Conservation (phyloP, 176 grass and related monocot genomes). For the Poa pratensis region DNA sequence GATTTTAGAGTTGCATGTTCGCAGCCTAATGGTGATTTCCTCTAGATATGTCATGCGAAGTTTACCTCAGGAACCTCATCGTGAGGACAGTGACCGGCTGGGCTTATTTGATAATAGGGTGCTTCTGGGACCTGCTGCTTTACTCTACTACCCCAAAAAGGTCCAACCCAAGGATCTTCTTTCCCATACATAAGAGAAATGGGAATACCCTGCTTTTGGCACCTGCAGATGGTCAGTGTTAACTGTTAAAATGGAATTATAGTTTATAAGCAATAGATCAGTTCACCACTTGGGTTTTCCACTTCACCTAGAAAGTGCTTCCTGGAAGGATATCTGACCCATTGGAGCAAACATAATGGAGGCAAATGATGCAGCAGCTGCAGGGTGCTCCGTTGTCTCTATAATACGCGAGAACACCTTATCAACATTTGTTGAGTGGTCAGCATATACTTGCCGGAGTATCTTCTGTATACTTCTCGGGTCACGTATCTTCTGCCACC, state of each 20-base stretch:
- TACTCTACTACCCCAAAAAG: conserved; percentile 82
- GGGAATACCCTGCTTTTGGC: conserved; percentile 63
- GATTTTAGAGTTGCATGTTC: conserved; percentile 4
- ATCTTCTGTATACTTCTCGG: conserved; percentile 80
- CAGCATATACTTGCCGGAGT: conserved; percentile 95
- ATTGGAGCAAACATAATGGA: conserved; percentile 97
- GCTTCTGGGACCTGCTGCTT: conserved; percentile 81
- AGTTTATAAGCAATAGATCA: conserved; percentile 5
- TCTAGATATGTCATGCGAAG: neutral
- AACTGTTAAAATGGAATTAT: conserved; percentile 27
- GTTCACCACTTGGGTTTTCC: conserved; percentile 1
- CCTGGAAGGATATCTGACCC: conserved; percentile 78
- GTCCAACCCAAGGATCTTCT: conserved; percentile 96
- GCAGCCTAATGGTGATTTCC: neutral
- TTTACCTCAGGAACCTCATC: conserved; percentile 99
- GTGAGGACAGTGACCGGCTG: conserved; percentile 95
- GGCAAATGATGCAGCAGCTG: conserved; percentile 91
- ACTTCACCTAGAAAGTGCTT: conserved; percentile 66
- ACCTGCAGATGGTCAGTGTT: conserved; percentile 52
- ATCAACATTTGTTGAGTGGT: conserved; percentile 88
- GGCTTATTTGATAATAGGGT: conserved; percentile 96
- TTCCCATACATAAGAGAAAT: conserved; percentile 97
- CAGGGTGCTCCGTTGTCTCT: conserved; percentile 87
- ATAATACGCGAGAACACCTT: conserved; percentile 90
- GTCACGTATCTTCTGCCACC: conserved; percentile 95